Conservation (phyloP, 306 rosid genomes). For the Abrus pulchellus region DNA sequence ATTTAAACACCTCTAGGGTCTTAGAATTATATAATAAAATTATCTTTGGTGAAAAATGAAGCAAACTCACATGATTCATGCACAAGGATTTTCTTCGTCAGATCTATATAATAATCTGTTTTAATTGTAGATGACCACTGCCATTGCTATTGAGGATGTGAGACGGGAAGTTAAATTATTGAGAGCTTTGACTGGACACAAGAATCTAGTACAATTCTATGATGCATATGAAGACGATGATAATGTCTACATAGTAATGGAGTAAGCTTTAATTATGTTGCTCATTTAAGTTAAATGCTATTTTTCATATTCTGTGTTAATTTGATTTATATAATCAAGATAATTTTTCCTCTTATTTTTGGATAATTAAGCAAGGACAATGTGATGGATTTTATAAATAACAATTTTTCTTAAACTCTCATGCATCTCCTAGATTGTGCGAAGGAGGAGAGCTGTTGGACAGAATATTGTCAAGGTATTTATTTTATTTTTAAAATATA, state of each 20-base stretch:
- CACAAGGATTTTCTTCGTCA: neutral
- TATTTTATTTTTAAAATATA: neutral
- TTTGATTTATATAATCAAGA: constrained; percentile 5
- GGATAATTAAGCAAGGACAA: constrained; percentile 14
- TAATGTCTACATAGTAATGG: constrained; percentile 57
- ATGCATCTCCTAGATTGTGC: constrained; percentile 65
- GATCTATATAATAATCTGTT: constrained; percentile 13
- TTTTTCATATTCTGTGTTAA: neutral
- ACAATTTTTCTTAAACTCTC: constrained; percentile 22
- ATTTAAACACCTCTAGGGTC: neutral
- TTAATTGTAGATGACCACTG: constrained; percentile 78
- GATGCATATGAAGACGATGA: constrained; percentile 86
- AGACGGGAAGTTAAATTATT: constrained; percentile 86
- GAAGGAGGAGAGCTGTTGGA: constrained; percentile 93
- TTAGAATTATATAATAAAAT: constrained; percentile 7
- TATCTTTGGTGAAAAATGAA: neutral
- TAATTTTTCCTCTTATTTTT: neutral
- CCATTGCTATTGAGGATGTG: constrained; percentile 89
- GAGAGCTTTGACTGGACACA: constrained; percentile 78
- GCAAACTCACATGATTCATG: neutral
- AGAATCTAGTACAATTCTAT: constrained; percentile 74
- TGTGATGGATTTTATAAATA: constrained; percentile 6
- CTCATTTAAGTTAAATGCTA: constrained; percentile 23
- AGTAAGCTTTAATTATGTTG: constrained; percentile 64
- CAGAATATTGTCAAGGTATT: constrained; percentile 79